Conservation (phyloP, 2,329 filamentous ascomycete genomes). For the Atkinsonella texensis region DNA sequence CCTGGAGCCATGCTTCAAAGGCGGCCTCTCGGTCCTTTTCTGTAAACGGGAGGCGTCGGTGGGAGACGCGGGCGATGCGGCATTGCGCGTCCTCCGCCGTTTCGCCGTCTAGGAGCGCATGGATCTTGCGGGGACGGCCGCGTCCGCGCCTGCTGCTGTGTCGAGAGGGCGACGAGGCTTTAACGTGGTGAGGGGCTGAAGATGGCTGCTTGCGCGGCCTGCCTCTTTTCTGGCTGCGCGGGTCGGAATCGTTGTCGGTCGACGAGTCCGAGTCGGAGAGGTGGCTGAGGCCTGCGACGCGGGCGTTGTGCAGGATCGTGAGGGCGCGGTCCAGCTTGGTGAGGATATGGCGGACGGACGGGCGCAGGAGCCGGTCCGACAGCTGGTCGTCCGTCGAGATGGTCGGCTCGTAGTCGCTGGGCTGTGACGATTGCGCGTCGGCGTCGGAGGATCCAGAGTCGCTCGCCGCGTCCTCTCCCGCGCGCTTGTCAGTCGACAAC, state of each 20-base stretch:
- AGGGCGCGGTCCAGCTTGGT: slow-evolving; percentile 58
- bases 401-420: slow-evolving; percentile 31
- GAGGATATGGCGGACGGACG: slow-evolving; percentile 59
- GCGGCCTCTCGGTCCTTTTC: slow-evolving; percentile 16
- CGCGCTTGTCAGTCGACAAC: slow-evolving; percentile 3
- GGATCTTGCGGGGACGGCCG: slow-evolving; percentile 30
- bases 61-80: slow-evolving; percentile 33
- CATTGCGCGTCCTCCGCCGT: slow-evolving; percentile 32
- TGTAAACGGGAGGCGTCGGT: slow-evolving; percentile 18
- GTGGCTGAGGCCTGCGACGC: slow-evolving; percentile 34
- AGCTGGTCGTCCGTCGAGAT: slow-evolving; percentile 59
- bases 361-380: slow-evolving; percentile 52
- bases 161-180: slow-evolving; percentile 6
- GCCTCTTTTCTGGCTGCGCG: slow-evolving; percentile 14
- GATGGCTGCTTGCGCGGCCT: slow-evolving; percentile 14
- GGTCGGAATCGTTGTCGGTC: slow-evolving; percentile 24
- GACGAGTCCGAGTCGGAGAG: slow-evolving; percentile 26
- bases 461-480: background rate
- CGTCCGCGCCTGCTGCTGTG: slow-evolving; percentile 4
- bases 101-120: slow-evolving; percentile 30
- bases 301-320: slow-evolving; percentile 54
- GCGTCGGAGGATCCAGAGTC: background rate
- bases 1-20: slow-evolving; percentile 22
- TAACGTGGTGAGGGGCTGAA: no score
- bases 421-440: background rate